Percentiles rank a stretch among this genome's conserved stretches.
These are phyloP conservation scores for Hyaloscypha bicolor DNA, from an alignment of 495 filamentous ascomycete species.

Conservation along the genomic window DNA sequence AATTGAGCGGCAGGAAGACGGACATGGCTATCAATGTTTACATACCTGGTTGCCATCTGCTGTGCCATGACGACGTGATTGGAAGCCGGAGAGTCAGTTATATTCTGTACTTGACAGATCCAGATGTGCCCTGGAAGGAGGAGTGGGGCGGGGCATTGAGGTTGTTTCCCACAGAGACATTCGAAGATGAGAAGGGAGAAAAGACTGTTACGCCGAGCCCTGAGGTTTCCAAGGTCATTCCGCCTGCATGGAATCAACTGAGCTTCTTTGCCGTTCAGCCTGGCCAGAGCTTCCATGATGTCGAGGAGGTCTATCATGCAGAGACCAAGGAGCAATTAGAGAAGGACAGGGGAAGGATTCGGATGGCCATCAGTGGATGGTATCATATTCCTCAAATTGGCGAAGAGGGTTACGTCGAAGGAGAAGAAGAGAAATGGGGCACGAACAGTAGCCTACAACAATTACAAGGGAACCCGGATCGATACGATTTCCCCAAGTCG, in stretches of 20 bases:
- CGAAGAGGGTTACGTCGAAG: constrained; percentile 89
- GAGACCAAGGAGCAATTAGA: constrained; percentile 51
- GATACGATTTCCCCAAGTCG: constrained; percentile 78
- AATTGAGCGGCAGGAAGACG: constrained; percentile 89
- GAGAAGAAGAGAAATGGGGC: constrained; percentile 84
- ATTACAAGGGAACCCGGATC: constrained; percentile 85
- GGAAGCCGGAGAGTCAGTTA: constrained; percentile 91
- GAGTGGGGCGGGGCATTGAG: constrained; percentile 95
- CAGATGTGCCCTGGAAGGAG: constrained; percentile 85
- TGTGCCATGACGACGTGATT: constrained; percentile 99
- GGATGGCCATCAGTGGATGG: constrained; percentile 99
- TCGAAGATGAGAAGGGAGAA: constrained; percentile 66
- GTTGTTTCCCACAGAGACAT: constrained; percentile 74
- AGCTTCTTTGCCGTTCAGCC: constrained; percentile 98
- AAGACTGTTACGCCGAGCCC: constrained; percentile 72
- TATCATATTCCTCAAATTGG: constrained; percentile 97
- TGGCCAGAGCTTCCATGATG: constrained; percentile 96
- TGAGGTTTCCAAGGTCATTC: constrained; percentile 74
- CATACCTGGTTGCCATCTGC: constrained; percentile 89
- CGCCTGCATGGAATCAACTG: constrained; percentile 95
- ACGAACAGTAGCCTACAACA: constrained; percentile 88
- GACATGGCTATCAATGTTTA: constrained; percentile 99
- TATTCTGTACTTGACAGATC: constrained; percentile 94
- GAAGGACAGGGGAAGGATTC: constrained; percentile 69
- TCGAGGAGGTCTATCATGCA: constrained; percentile 91